Percentiles rank a stretch among this genome's conserved stretches.
Evolutionary conservation across 108 stramenopile species (phyloP).

Genomic region (Phaeodactylum tricornutum): DNA sequence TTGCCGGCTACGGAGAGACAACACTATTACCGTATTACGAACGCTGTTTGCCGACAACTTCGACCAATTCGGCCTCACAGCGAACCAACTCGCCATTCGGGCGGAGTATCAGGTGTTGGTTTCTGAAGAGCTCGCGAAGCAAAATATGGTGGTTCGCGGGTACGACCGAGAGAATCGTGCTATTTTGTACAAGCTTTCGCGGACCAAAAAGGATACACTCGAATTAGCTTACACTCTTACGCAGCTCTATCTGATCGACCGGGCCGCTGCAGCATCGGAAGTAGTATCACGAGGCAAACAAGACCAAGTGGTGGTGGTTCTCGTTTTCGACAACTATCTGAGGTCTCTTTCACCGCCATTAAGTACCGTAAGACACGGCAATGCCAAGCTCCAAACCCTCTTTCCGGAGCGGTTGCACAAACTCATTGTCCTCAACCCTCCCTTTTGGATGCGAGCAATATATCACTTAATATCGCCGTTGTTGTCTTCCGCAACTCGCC

Average conservation of each 20-base stretch:
- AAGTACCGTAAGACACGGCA: slow-evolving; percentile 8
- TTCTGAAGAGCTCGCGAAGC: slow-evolving; percentile 16
- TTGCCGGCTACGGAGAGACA: neutral
- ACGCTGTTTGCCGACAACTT: neutral
- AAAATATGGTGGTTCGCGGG: slow-evolving; percentile 19
- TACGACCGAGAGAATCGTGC: slow-evolving; percentile 21
- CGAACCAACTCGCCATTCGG: neutral
- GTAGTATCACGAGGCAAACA: slow-evolving; percentile 9
- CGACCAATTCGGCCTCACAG: neutral
- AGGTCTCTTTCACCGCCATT: slow-evolving; percentile 16
- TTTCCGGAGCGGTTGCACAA: slow-evolving; percentile 30
- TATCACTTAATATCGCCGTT: slow-evolving; percentile 19
- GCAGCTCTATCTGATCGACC: slow-evolving; percentile 21
- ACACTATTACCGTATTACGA: neutral
- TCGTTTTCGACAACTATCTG: slow-evolving; percentile 10
- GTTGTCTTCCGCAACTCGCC: slow-evolving; percentile 11
- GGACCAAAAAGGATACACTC: slow-evolving; percentile 4
- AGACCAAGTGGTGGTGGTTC: slow-evolving; percentile 19
- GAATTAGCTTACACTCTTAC: slow-evolving; percentile 17
- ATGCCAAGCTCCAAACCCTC: slow-evolving; percentile 12
- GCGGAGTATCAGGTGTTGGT: slow-evolving; percentile 1
- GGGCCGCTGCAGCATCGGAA: slow-evolving; percentile 23
- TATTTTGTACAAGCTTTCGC: slow-evolving; percentile 13
- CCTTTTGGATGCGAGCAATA: slow-evolving; percentile 19
- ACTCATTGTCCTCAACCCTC: slow-evolving; percentile 20